A percentile compares a stretch with the other conserved stretches of the same genome.
Conservation (phyloP, 352 stramenopile genomes). For the Salisapilia sapeloensis region DNA sequence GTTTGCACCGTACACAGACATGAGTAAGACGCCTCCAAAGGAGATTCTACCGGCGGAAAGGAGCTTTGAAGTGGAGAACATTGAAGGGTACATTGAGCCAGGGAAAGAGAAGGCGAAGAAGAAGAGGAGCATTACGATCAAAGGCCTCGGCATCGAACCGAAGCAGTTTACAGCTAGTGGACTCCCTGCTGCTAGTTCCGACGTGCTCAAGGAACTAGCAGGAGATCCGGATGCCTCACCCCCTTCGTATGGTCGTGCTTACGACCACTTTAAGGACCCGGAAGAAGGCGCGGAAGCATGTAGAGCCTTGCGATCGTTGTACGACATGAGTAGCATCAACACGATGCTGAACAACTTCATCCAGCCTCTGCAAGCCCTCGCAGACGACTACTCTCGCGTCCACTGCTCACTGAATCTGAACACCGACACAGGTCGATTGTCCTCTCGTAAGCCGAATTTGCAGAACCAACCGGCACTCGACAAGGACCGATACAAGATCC, state of each 20-base stretch:
- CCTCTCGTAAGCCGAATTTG: conserved; percentile 94
- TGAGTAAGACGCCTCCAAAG: conserved; percentile 41
- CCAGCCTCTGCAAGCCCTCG: conserved; percentile 82
- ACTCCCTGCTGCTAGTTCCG: conserved; percentile 84
- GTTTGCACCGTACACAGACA: conserved; percentile 84
- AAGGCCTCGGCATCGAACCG: conserved; percentile 84
- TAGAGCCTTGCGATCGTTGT: conserved; percentile 87
- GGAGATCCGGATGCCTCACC: conserved; percentile 75
- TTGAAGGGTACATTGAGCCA: conserved; percentile 47
- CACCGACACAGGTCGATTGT: conserved; percentile 97
- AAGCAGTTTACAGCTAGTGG: conserved; percentile 87
- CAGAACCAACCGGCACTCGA: conserved; percentile 94
- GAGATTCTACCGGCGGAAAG: conserved; percentile 50
- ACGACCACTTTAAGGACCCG: conserved; percentile 87
- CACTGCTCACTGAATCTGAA: conserved; percentile 99
- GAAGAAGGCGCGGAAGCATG: conserved; percentile 88
- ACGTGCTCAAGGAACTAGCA: conserved; percentile 89
- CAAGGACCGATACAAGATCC: conserved; percentile 81
- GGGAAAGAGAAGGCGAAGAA: conserved; percentile 57
- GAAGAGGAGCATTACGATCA: conserved; percentile 67
- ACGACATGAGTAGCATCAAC: conserved; percentile 94
- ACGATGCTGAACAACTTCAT: conserved; percentile 99
- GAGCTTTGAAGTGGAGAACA: conserved; percentile 72
- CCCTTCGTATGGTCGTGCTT: conserved; percentile 65
- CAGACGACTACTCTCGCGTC: conserved; percentile 88